Percentiles rank a stretch among this genome's conserved stretches.
These are phyloP conservation scores for Gossypium schwendimanii DNA, from an alignment of 441 rosid species.

Conservation along the genomic window DNA sequence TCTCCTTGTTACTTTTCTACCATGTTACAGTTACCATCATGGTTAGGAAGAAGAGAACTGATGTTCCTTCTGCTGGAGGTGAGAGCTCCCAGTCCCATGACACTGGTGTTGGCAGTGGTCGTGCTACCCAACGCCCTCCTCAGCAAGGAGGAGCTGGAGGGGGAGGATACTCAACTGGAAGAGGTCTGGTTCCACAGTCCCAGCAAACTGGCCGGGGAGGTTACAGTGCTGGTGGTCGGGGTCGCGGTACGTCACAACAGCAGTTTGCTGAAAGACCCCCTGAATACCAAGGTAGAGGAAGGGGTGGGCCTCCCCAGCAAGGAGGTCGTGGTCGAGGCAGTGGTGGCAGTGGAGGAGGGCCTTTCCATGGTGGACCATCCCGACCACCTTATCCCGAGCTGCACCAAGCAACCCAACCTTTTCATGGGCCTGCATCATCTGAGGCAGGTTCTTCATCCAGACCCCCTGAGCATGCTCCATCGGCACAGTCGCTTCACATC, in stretches of 20 bases:
- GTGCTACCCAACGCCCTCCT: slow-evolving; percentile 35
- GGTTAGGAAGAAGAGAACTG: slow-evolving; percentile 76
- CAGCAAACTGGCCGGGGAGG: slow-evolving; percentile 55
- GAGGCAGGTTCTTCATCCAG: slow-evolving; percentile 56
- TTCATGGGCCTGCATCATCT: slow-evolving; percentile 27
- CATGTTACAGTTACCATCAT: slow-evolving; percentile 29
- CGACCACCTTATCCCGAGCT: slow-evolving; percentile 79
- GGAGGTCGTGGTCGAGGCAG: slow-evolving; percentile 48
- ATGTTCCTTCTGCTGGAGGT: slow-evolving; percentile 39
- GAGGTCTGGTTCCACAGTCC: slow-evolving; percentile 36
- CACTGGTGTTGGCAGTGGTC: slow-evolving; percentile 31
- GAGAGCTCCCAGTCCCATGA: slow-evolving; percentile 52
- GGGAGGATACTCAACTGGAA: slow-evolving; percentile 40
- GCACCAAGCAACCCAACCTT: slow-evolving; percentile 84
- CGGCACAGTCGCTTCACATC: slow-evolving; percentile 38
- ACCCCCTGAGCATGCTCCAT: slow-evolving; percentile 32
- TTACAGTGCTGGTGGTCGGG: slow-evolving; percentile 38
- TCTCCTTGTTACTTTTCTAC: not conserved
- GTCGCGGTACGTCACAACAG: slow-evolving; percentile 52
- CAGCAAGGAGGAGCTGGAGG: slow-evolving; percentile 31
- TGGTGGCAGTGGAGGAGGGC: slow-evolving; percentile 44
- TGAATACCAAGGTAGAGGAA: slow-evolving; percentile 68
- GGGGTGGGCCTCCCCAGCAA: slow-evolving; percentile 61
- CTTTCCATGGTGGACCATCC: slow-evolving; percentile 44
- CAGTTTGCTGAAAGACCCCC: slow-evolving; percentile 48